A percentile compares a stretch with the other conserved stretches of the same genome.
Evolutionary conservation across 176 grass and related monocot species (phyloP).

Genomic region (Triticum urartu): DNA sequence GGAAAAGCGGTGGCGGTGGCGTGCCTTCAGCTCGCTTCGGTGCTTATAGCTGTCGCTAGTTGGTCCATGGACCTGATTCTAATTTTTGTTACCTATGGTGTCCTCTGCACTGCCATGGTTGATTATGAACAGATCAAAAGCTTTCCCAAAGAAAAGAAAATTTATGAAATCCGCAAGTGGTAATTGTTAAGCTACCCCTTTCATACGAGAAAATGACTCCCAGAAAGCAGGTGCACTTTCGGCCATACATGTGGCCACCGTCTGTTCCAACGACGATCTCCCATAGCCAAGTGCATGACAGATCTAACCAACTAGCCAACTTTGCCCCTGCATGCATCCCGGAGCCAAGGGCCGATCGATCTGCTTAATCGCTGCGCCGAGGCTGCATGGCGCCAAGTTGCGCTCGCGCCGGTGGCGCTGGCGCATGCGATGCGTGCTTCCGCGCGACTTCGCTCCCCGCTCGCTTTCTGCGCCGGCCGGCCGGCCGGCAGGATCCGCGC

Average conservation of each 20-base stretch:
- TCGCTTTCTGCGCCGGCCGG: constrained; percentile 9
- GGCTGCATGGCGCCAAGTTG: background rate
- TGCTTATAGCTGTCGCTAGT: no score
- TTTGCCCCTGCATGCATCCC: constrained; percentile 1
- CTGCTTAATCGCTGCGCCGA: background rate
- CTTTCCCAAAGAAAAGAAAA: no score
- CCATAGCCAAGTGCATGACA: background rate
- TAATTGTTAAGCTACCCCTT: background rate
- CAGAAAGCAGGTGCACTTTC: no score
- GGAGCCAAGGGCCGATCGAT: background rate
- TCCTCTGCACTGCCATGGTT: no score
- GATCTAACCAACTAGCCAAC: background rate
- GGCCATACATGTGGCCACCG: no score
- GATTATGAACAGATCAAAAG: no score
- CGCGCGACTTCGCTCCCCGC: background rate
- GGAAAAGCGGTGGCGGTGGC: no score
- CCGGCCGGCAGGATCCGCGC: background rate
- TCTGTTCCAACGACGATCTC: no score
- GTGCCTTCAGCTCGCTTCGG: no score
- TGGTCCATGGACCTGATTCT: no score
- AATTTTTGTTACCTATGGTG: no score
- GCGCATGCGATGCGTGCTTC: background rate
- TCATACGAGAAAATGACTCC: background rate
- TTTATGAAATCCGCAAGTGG: background rate
- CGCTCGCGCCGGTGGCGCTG: background rate